Evolutionary conservation across 2,329 filamentous ascomycete species (phyloP).

Genomic region (Geosmithia flava): DNA sequence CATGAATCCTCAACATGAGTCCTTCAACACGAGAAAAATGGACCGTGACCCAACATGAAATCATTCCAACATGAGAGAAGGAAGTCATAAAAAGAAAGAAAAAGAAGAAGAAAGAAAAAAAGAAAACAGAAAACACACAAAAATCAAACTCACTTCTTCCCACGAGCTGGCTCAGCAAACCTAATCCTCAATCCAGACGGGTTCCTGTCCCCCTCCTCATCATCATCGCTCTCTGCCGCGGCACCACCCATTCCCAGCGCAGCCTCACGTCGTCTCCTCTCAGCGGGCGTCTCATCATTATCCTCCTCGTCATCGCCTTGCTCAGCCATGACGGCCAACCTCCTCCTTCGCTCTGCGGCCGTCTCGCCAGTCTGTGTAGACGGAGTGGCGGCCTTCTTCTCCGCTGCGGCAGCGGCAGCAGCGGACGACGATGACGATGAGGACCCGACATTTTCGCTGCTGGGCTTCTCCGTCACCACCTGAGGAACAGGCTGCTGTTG

Average conservation of each 20-base stretch:
- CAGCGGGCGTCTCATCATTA: conserved; percentile 55
- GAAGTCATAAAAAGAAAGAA: no score
- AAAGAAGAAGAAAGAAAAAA: no score
- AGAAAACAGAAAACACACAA: neutral
- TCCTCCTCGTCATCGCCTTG: conserved; percentile 24
- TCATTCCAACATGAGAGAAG: no score
- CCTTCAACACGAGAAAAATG: no score
- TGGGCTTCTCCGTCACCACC: conserved; percentile 7
- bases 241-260: conserved; percentile 52
- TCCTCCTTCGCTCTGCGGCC: conserved; percentile 54
- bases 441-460: neutral
- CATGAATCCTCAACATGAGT: no score
- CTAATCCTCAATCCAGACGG: conserved; percentile 1
- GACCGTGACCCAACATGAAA: no score
- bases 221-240: conserved; percentile 40
- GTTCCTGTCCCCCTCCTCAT: conserved; percentile 11
- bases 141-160: neutral
- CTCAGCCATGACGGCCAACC: conserved; percentile 39
- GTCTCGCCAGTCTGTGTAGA: conserved; percentile 40
- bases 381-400: conserved; percentile 3
- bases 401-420: neutral
- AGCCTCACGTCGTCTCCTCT: conserved; percentile 60
- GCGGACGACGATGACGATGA: no score
- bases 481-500: conserved; percentile 21
- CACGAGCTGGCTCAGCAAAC: conserved; percentile 3